Percentiles rank a stretch among this genome's conserved stretches.
phyloP scores from a whole-genome alignment of 495 filamentous ascomycete genomes.

The Annulohypoxylon moriforme region DNA sequence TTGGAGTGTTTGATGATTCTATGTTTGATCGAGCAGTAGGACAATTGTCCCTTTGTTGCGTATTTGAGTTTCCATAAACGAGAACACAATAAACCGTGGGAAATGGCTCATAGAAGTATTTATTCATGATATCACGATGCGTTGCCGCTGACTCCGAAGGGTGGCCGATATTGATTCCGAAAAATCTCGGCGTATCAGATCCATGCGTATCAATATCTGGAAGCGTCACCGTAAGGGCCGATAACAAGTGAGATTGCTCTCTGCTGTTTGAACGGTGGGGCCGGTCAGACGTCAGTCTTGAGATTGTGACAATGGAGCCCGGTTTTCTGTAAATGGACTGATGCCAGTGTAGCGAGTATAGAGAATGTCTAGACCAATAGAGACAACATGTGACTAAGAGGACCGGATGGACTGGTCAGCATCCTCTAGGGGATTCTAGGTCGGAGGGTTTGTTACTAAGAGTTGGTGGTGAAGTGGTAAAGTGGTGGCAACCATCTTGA shows the following conservation, averaged over 20 bases:
- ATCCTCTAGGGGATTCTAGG: slow-evolving; percentile 32
- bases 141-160: slow-evolving; percentile 33
- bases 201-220: not conserved
- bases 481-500: slow-evolving; percentile 29
- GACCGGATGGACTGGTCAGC: slow-evolving; percentile 49
- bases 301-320: slow-evolving; percentile 41
- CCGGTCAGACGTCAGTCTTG: slow-evolving; percentile 39
- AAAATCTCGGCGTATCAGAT: slow-evolving; percentile 24
- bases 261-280: slow-evolving; percentile 28
- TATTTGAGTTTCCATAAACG: slow-evolving; percentile 46
- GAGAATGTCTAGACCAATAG: slow-evolving; percentile 25
- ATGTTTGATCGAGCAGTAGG: slow-evolving; percentile 49
- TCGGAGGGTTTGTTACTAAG: slow-evolving; percentile 37
- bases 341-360: slow-evolving; percentile 19
- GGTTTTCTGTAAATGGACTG: slow-evolving; percentile 41
- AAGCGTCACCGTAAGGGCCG: slow-evolving; percentile 25
- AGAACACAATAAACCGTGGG: slow-evolving; percentile 35
- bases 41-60: slow-evolving; percentile 40
- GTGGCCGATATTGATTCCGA: slow-evolving; percentile 31
- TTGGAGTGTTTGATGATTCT: not conserved
- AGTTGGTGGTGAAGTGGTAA: not conserved
- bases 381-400: slow-evolving; percentile 44
- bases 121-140: slow-evolving; percentile 44
- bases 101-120: slow-evolving; percentile 43
- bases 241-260: slow-evolving; percentile 26